A percentile compares a stretch with the other conserved stretches of the same genome.
These are phyloP conservation scores for Ophiostoma sp. DNA, from an alignment of 2,329 filamentous ascomycete species.

Conservation along the genomic window DNA sequence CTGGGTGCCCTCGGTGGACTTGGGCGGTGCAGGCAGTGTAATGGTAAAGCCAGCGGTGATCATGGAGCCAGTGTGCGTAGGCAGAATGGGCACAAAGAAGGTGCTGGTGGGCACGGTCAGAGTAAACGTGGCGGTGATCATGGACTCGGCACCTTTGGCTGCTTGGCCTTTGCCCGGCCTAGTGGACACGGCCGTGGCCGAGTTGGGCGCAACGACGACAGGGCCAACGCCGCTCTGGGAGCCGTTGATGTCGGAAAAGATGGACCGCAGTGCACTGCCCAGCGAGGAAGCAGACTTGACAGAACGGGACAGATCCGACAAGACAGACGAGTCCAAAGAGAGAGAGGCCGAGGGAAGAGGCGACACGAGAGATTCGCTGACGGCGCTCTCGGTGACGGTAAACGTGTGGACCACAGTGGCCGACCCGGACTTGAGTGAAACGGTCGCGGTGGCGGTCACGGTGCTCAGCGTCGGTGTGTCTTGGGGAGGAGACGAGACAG, in stretches of 20 bases:
- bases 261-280: conserved; percentile 5
- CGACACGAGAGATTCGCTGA: background rate
- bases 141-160: background rate
- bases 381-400: conserved; percentile 20
- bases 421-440: background rate
- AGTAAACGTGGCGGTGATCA: conserved; percentile 32
- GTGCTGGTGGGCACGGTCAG: conserved; percentile 23
- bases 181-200: background rate
- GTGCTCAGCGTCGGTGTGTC: conserved; percentile 11
- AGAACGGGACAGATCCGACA: background rate
- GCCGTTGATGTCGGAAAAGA: conserved; percentile 10
- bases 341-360: background rate
- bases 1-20: background rate
- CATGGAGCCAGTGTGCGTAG: conserved; percentile 14
- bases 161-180: background rate
- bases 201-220: background rate
- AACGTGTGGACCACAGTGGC: conserved; percentile 22
- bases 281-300: background rate
- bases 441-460: background rate
- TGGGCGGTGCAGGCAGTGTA: conserved; percentile 7
- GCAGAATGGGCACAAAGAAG: background rate
- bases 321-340: background rate
- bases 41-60: conserved; percentile 24
- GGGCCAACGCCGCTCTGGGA: conserved; percentile 6
- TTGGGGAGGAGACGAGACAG: background rate